These are phyloP conservation scores for Lachancea meyersii DNA, from an alignment of 805 yeast genomes.

Conservation along the genomic window DNA sequence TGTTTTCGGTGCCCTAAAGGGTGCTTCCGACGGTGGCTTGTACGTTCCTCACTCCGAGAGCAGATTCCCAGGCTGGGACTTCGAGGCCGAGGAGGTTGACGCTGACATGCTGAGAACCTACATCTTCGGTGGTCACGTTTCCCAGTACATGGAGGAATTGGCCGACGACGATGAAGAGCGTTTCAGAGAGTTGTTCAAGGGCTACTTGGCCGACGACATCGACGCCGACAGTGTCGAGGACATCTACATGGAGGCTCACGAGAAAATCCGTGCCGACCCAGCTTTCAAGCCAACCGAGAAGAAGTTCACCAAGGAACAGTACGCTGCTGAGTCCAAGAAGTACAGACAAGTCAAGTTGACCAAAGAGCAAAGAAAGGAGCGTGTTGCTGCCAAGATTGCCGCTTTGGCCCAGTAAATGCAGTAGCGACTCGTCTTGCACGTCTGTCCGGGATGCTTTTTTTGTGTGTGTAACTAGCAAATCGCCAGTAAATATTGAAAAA, in stretches of 20 bases:
- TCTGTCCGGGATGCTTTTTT: background rate
- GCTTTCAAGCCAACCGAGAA: slow-evolving; percentile 78
- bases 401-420: slow-evolving; percentile 51
- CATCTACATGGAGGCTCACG: slow-evolving; percentile 90
- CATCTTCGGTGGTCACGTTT: slow-evolving; percentile 99
- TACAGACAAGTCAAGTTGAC: slow-evolving; percentile 84
- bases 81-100: slow-evolving; percentile 96
- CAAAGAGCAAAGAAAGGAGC: slow-evolving; percentile 84
- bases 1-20: slow-evolving; percentile 98
- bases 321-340: slow-evolving; percentile 94
- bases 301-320: slow-evolving; percentile 95
- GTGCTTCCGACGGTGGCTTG: slow-evolving; percentile 99
- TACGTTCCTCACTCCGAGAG: slow-evolving; percentile 98
- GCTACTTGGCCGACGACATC: slow-evolving; percentile 93
- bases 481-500: background rate
- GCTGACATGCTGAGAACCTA: slow-evolving; percentile 96
- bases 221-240: slow-evolving; percentile 97
- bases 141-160: slow-evolving; percentile 99
- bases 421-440: background rate
- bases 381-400: slow-evolving; percentile 89
- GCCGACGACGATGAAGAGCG: slow-evolving; percentile 99
- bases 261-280: slow-evolving; percentile 94
- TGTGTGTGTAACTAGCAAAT: background rate
- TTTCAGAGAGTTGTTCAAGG: slow-evolving; percentile 91
- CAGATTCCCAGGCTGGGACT: slow-evolving; percentile 99